phyloP scores from a whole-genome alignment of 2,329 filamentous ascomycete genomes.

The Malbranchea zuffiana region DNA sequence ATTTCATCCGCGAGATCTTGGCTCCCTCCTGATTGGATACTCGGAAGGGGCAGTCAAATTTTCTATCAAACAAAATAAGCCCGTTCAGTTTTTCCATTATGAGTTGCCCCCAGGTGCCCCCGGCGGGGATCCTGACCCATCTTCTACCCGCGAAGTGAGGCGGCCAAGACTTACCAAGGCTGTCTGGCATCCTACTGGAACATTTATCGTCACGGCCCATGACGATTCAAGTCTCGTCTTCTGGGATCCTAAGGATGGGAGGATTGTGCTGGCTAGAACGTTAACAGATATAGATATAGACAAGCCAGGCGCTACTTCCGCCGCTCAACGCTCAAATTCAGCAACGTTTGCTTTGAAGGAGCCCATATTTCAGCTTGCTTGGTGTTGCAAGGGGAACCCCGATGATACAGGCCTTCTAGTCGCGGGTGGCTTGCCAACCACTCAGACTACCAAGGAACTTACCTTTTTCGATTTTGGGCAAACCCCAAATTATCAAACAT shows the following conservation, averaged over 20 bases:
- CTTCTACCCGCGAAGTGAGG: constrained; percentile 50
- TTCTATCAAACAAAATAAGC: constrained; percentile 83
- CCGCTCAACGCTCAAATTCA: constrained; percentile 27
- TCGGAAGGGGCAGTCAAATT: constrained; percentile 77
- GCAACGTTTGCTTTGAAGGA: constrained; percentile 53
- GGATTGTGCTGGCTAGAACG: constrained; percentile 71
- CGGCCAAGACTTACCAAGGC: constrained; percentile 70
- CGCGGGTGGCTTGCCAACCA: constrained; percentile 64
- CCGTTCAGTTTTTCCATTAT: constrained; percentile 73
- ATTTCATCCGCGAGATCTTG: constrained; percentile 84
- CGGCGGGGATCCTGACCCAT: constrained; percentile 60
- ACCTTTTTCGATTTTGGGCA: constrained; percentile 82
- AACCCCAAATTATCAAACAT: constrained; percentile 84
- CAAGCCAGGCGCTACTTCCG: constrained; percentile 43
- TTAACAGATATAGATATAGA: constrained; percentile 64
- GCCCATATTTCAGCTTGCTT: constrained; percentile 67
- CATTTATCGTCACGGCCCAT: constrained; percentile 74
- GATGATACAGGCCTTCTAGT: constrained; percentile 86
- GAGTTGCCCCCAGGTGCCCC: constrained; percentile 69
- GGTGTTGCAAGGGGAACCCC: constrained; percentile 89
- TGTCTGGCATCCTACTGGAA: constrained; percentile 89
- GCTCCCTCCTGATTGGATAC: constrained; percentile 85
- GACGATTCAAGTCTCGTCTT: constrained; percentile 87
- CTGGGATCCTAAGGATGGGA: constrained; percentile 86
- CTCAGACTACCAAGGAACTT: constrained; percentile 60